Conservation (phyloP, 352 stramenopile species). For the Pythium diclinum region DNA sequence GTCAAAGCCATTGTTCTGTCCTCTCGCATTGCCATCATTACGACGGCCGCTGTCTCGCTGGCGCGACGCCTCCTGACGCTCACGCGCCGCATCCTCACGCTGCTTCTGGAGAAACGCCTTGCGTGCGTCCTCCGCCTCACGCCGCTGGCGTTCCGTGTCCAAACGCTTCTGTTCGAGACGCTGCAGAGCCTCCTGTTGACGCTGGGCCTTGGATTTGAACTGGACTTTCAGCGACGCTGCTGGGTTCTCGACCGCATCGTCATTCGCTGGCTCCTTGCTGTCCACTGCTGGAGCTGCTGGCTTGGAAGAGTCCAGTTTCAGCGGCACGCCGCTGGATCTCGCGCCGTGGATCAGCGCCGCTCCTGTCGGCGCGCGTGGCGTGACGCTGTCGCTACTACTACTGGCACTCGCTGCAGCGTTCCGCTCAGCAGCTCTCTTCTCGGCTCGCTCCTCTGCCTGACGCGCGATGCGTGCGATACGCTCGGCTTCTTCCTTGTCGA, state of each 20-base stretch:
- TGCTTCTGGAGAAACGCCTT: constrained; percentile 66
- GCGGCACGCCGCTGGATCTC: constrained; percentile 25
- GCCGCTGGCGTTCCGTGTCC: constrained; percentile 59
- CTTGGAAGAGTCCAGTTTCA: constrained; percentile 32
- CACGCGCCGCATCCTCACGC: constrained; percentile 35
- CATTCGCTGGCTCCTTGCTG: background rate
- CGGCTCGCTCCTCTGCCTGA: constrained; percentile 63
- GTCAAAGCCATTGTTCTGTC: constrained; percentile 19
- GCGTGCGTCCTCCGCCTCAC: constrained; percentile 50
- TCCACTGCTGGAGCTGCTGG: constrained; percentile 1
- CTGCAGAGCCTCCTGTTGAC: constrained; percentile 70
- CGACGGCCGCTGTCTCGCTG: constrained; percentile 21
- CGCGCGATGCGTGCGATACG: constrained; percentile 69
- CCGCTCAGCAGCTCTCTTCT: constrained; percentile 37
- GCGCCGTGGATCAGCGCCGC: constrained; percentile 29
- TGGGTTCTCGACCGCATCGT: constrained; percentile 3
- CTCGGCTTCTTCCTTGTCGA: constrained; percentile 58
- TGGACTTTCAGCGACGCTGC: constrained; percentile 36
- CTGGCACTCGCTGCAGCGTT: background rate
- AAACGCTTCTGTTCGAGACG: constrained; percentile 66
- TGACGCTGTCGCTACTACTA: background rate
- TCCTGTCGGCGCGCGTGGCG: constrained; percentile 1
- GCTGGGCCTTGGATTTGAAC: constrained; percentile 81
- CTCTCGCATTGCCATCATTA: background rate
- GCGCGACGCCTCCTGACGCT: constrained; percentile 6